Percentiles rank a stretch among this genome's conserved stretches.
phyloP scores from a whole-genome alignment of 83 land plant genomes.

The Picea engelmannii region DNA sequence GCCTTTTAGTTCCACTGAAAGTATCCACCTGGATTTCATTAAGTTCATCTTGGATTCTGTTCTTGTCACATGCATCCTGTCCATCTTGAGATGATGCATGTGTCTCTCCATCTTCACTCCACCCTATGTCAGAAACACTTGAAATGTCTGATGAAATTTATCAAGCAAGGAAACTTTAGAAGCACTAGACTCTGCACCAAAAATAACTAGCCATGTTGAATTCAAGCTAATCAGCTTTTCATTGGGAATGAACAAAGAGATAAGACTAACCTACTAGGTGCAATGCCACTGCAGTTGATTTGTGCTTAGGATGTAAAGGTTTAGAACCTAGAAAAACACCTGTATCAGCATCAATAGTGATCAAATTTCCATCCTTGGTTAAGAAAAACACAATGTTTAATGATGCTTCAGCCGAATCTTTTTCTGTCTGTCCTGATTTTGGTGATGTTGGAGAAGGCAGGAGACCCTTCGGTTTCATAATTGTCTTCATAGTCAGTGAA shows the following conservation, averaged over 20 bases:
- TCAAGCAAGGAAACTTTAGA: not conserved
- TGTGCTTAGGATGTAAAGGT: slow-evolving; percentile 34
- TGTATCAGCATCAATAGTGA: slow-evolving; percentile 34
- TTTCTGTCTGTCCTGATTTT: slow-evolving; percentile 15
- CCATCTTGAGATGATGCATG: slow-evolving; percentile 5
- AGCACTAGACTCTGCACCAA: not conserved
- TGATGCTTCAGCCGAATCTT: slow-evolving; percentile 16
- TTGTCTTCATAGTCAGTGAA: slow-evolving; percentile 26
- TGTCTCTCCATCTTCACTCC: not conserved
- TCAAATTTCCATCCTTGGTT: slow-evolving; percentile 44
- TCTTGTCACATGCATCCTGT: not conserved
- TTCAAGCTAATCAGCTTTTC: not conserved
- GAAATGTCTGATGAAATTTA: not conserved
- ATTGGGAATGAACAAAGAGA: not conserved
- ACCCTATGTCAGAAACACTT: no score
- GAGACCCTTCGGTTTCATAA: not conserved
- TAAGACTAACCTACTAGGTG: slow-evolving; percentile 55
- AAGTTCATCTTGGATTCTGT: slow-evolving; percentile 5
- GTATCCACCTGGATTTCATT: not conserved
- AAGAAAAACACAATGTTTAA: slow-evolving; percentile 31
- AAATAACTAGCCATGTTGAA: not conserved
- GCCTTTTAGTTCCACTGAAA: slow-evolving; percentile 11
- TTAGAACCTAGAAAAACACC: slow-evolving; percentile 37
- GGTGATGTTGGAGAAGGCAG: slow-evolving; percentile 19
- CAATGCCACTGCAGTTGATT: slow-evolving; percentile 56